Percentiles rank a stretch among this genome's conserved stretches.
These are phyloP conservation scores for Neofusicoccum umdonicola DNA, from an alignment of 2,329 filamentous ascomycete species.

Conservation along the genomic window DNA sequence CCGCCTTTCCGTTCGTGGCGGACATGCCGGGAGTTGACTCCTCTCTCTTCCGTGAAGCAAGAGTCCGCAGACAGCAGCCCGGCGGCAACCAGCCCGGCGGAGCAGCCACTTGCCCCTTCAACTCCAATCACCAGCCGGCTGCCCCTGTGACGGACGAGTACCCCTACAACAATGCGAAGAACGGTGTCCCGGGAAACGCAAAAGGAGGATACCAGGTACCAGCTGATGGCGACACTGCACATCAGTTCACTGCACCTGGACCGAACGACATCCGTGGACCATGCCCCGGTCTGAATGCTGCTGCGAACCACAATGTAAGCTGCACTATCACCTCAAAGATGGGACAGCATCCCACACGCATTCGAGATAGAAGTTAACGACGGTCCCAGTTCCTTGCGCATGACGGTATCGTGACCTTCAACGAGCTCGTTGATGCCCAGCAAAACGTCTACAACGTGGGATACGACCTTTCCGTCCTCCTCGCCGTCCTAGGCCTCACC, in stretches of 20 bases:
- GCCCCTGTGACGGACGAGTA: conserved; percentile 33
- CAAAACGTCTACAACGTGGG: conserved; percentile 48
- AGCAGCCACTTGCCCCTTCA: conserved; percentile 37
- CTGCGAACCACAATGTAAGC: conserved; percentile 39
- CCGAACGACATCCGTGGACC: conserved; percentile 41
- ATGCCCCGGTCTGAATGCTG: conserved; percentile 44
- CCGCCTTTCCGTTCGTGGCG: conserved; percentile 41
- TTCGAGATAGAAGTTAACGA: background rate
- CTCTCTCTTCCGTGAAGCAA: conserved; percentile 27
- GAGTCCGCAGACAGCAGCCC: conserved; percentile 31
- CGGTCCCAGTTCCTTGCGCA: conserved; percentile 37
- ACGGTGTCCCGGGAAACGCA: conserved; percentile 42
- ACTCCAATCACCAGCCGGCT: conserved; percentile 38
- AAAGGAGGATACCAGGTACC: conserved; percentile 47
- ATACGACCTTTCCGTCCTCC: conserved; percentile 41
- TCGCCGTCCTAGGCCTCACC: conserved; percentile 41
- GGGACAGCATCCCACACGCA: background rate
- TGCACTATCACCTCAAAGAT: background rate
- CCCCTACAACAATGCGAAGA: conserved; percentile 45
- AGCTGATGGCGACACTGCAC: conserved; percentile 39
- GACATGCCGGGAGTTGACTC: conserved; percentile 37
- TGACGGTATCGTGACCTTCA: conserved; percentile 44
- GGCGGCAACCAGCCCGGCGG: conserved; percentile 23
- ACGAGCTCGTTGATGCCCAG: conserved; percentile 46
- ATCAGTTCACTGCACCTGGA: conserved; percentile 37